These are phyloP conservation scores for Penicillium psychrosexuale DNA, from an alignment of 2,329 filamentous ascomycete species.

Conservation along the genomic window DNA sequence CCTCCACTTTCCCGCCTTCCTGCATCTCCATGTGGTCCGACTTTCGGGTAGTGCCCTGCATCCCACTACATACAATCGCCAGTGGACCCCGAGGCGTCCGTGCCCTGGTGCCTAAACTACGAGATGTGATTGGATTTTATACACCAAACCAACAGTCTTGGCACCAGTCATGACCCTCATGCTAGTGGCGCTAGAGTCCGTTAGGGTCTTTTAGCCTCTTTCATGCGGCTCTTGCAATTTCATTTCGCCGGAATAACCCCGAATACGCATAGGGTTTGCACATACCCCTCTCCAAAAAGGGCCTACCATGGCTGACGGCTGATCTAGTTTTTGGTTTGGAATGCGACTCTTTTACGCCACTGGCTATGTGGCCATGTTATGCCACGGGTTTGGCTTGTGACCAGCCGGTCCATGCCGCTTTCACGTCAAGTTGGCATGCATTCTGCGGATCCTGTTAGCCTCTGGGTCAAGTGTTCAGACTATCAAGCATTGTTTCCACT, in stretches of 20 bases:
- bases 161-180: conserved; percentile 8
- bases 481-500: neutral
- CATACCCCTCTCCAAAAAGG: neutral
- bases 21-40: neutral
- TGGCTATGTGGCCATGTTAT: neutral
- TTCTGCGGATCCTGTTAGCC: neutral
- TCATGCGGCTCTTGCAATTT: conserved; percentile 21
- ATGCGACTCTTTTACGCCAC: conserved; percentile 2
- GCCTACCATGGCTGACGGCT: neutral
- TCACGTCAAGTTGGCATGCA: neutral
- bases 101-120: neutral
- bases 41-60: neutral
- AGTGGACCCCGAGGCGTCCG: conserved; percentile 1
- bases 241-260: conserved; percentile 1
- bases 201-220: conserved; percentile 9
- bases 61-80: neutral
- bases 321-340: neutral
- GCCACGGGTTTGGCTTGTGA: neutral
- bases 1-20: neutral
- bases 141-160: neutral
- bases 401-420: too few relatives aligned
- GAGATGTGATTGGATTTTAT: conserved; percentile 1
- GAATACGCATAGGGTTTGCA: neutral
- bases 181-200: conserved; percentile 3
- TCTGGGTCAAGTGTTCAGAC: neutral